Percentiles rank a stretch among this genome's conserved stretches.
Conservation (phyloP, 1,284 basidiomycete species). For the Ustilago nuda region DNA sequence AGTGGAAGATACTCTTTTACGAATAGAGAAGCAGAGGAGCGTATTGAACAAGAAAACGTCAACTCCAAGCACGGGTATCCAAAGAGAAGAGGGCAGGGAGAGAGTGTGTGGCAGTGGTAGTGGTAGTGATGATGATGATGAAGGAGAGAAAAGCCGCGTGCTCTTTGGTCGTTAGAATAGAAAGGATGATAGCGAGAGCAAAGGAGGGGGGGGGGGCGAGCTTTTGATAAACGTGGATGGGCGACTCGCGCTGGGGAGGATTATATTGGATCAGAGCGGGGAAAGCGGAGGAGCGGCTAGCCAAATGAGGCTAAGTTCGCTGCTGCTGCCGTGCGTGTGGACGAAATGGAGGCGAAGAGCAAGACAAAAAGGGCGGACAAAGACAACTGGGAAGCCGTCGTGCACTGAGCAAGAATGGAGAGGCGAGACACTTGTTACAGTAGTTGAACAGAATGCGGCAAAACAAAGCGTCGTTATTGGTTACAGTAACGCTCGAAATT, state of each 20-base stretch:
- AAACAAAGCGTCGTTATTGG: too few species aligned
- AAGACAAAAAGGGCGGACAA: slow-evolving; percentile 17
- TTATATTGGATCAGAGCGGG: slow-evolving; percentile 32
- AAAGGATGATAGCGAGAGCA: slow-evolving; percentile 1
- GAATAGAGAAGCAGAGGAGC: neutral
- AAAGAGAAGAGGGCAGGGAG: slow-evolving; percentile 15
- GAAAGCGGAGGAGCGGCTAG: slow-evolving; percentile 13
- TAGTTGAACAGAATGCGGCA: too few species aligned
- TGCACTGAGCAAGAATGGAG: too few species aligned
- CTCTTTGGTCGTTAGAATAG: slow-evolving; percentile 5
- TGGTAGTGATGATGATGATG: slow-evolving; percentile 8
- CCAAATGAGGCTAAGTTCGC: neutral
- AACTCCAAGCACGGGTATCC: slow-evolving; percentile 34
- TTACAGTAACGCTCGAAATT: neutral
- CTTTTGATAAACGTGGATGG: neutral
- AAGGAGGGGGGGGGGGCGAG: slow-evolving; percentile 5
- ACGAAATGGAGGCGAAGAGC: neutral
- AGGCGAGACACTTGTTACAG: neutral
- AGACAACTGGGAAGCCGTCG: neutral
- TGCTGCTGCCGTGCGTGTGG: neutral
- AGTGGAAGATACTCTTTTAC: neutral
- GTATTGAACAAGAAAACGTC: neutral
- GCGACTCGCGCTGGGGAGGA: neutral
- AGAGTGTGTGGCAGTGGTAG: neutral
- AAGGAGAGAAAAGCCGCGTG: slow-evolving; percentile 6